phyloP scores from a whole-genome alignment of 1,284 basidiomycete genomes.

The Coniophora puteana region DNA sequence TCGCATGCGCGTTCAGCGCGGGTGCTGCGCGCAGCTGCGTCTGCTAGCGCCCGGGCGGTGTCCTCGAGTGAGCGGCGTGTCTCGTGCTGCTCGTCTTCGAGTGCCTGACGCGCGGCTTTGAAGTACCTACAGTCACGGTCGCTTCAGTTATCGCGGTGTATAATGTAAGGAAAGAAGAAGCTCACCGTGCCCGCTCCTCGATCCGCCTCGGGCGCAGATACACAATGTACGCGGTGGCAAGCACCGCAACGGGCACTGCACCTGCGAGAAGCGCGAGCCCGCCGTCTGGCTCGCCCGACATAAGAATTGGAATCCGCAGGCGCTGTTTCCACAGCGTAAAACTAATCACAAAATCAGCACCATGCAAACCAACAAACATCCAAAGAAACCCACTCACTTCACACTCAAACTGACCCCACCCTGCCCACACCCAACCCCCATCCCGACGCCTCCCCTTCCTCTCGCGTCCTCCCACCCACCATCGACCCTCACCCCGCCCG shows the following conservation, averaged over 20 bases:
- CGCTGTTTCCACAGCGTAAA: constrained; percentile 50
- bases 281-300: constrained; percentile 43
- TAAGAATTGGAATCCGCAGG: constrained; percentile 49
- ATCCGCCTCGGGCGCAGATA: constrained; percentile 47
- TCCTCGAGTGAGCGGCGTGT: constrained; percentile 55
- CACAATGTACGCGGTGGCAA: constrained; percentile 46
- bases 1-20: constrained; percentile 29
- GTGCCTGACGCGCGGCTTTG: constrained; percentile 42
- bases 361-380: constrained; percentile 2
- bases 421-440: constrained; percentile 26
- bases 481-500: constrained; percentile 21
- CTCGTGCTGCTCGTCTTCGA: constrained; percentile 58
- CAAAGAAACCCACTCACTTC: constrained; percentile 25
- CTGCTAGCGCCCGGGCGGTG: constrained; percentile 39
- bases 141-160: constrained; percentile 21
- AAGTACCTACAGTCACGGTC: constrained; percentile 41
- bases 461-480: constrained; percentile 26
- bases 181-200: constrained; percentile 34
- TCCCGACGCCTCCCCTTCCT: constrained; percentile 27
- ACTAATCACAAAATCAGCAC: constrained; percentile 20
- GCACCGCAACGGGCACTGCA: constrained; percentile 43
- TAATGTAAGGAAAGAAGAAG: constrained; percentile 12
- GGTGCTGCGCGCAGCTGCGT: constrained; percentile 42
- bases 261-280: constrained; percentile 39
- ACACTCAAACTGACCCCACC: constrained; percentile 28